A percentile compares a stretch with the other conserved stretches of the same genome.
These are phyloP conservation scores for Trichoderma afroharzianum DNA, from an alignment of 2,329 filamentous ascomycete species.

Conservation along the genomic window DNA sequence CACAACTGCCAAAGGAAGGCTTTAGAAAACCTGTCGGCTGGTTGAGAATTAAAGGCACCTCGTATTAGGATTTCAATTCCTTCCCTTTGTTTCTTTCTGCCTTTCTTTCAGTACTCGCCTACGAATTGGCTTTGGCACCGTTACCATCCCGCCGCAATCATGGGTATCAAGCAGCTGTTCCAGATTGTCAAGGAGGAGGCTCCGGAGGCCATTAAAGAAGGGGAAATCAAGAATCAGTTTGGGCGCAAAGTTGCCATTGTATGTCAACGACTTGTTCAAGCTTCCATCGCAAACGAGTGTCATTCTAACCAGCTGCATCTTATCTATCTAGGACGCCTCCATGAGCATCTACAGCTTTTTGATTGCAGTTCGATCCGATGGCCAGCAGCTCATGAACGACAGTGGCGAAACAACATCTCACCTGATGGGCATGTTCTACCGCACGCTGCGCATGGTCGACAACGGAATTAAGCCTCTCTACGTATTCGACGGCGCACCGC, in stretches of 20 bases:
- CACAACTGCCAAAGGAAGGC: neutral
- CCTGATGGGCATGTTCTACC: slow-evolving; percentile 99
- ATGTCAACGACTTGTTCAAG: slow-evolving; percentile 38
- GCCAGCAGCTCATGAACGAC: slow-evolving; percentile 93
- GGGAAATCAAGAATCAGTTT: slow-evolving; percentile 98
- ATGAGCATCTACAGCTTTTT: slow-evolving; percentile 99
- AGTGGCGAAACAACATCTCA: slow-evolving; percentile 96
- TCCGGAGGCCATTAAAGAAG: slow-evolving; percentile 91
- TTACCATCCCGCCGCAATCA: slow-evolving; percentile 31
- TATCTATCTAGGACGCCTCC: slow-evolving; percentile 49
- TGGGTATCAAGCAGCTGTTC: slow-evolving; percentile 71
- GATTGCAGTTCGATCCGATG: slow-evolving; percentile 93
- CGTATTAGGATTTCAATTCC: neutral
- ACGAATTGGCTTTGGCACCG: neutral
- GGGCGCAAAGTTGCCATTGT: slow-evolving; percentile 97
- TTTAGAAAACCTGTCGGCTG: neutral
- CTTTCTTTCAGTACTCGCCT: neutral
- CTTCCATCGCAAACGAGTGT: neutral
- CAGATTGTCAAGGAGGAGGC: slow-evolving; percentile 86
- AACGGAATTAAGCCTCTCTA: slow-evolving; percentile 98
- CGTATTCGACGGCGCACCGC: slow-evolving; percentile 94
- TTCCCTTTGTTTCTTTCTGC: neutral
- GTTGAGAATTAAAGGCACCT: neutral
- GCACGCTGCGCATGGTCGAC: slow-evolving; percentile 94
- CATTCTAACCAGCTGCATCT: neutral